Evolutionary conservation across 73 alveolate species (phyloP).

Genomic region (Effrenium voratum): DNA sequence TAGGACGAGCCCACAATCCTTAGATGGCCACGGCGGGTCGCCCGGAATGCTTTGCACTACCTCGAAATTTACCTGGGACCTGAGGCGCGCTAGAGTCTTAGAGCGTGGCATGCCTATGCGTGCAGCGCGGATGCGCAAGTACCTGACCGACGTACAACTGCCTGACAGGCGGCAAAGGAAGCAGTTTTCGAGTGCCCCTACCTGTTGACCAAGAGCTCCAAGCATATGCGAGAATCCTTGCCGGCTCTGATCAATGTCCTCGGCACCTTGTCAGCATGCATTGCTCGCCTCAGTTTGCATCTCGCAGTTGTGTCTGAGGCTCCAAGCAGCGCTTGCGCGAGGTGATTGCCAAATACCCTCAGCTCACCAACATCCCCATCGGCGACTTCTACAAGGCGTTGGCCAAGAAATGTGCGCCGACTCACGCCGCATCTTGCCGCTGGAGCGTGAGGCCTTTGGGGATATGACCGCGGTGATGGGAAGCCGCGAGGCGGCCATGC

Average conservation of each 20-base stretch:
- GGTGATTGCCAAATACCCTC: slow-evolving; percentile 82
- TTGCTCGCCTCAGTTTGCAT: background rate
- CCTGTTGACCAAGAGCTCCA: slow-evolving; percentile 60
- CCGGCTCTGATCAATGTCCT: slow-evolving; percentile 84
- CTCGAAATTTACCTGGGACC: slow-evolving; percentile 66
- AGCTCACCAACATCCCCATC: slow-evolving; percentile 67
- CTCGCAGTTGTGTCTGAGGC: background rate
- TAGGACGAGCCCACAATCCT: slow-evolving; percentile 88
- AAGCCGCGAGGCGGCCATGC: slow-evolving; percentile 77
- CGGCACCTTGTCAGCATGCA: background rate
- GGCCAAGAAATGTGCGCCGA: background rate
- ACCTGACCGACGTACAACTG: background rate
- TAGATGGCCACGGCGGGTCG: slow-evolving; percentile 29
- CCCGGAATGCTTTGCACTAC: slow-evolving; percentile 51
- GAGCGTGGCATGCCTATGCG: background rate
- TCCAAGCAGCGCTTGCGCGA: slow-evolving; percentile 43
- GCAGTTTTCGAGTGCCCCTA: slow-evolving; percentile 84
- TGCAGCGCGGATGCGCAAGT: background rate
- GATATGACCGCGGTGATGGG: slow-evolving; percentile 94
- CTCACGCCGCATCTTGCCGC: background rate
- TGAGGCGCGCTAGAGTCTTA: slow-evolving; percentile 10
- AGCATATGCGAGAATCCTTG: slow-evolving; percentile 55
- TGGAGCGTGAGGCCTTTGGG: slow-evolving; percentile 53
- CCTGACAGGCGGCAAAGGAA: slow-evolving; percentile 29
- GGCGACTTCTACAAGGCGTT: slow-evolving; percentile 88